Conservation (phyloP, 1,284 basidiomycete species). For the Vanrija pseudolonga region DNA sequence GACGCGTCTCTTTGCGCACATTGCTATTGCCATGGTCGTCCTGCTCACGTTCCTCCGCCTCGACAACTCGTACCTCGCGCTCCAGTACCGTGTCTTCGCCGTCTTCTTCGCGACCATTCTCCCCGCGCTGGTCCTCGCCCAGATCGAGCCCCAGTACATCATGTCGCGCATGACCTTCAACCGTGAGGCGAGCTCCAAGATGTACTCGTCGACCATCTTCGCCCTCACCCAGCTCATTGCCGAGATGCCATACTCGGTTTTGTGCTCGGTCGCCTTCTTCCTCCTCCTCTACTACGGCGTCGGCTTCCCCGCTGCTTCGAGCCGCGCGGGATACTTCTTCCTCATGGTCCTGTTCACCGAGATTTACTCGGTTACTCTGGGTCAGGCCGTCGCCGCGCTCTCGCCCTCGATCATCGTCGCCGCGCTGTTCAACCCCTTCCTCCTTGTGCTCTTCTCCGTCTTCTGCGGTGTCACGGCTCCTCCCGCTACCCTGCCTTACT, state of each 20-base stretch:
- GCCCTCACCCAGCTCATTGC: slow-evolving; percentile 75
- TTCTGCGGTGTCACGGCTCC: slow-evolving; percentile 82
- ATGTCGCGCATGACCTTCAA: slow-evolving; percentile 59
- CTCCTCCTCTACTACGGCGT: slow-evolving; percentile 51
- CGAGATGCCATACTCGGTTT: slow-evolving; percentile 61
- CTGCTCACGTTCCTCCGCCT: slow-evolving; percentile 81
- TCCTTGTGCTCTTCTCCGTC: slow-evolving; percentile 63
- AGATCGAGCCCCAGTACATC: slow-evolving; percentile 81
- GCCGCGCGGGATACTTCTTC: slow-evolving; percentile 40
- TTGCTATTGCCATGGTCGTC: slow-evolving; percentile 72
- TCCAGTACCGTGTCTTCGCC: slow-evolving; percentile 79
- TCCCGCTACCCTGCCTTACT: slow-evolving; percentile 56
- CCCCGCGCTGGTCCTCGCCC: slow-evolving; percentile 42
- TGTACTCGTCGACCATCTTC: slow-evolving; percentile 58
- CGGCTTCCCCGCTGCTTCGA: slow-evolving; percentile 32
- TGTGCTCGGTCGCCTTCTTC: slow-evolving; percentile 74
- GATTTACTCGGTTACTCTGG: slow-evolving; percentile 71
- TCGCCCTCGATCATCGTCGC: slow-evolving; percentile 62
- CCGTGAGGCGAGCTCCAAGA: slow-evolving; percentile 57
- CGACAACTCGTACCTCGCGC: slow-evolving; percentile 61
- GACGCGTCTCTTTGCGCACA: slow-evolving; percentile 73
- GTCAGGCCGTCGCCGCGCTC: slow-evolving; percentile 66
- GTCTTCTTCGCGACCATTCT: slow-evolving; percentile 49
- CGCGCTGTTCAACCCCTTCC: slow-evolving; percentile 74
- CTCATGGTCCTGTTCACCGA: slow-evolving; percentile 71